phyloP scores from a whole-genome alignment of 139 green algal species.

The Chlamydomonas urium region DNA sequence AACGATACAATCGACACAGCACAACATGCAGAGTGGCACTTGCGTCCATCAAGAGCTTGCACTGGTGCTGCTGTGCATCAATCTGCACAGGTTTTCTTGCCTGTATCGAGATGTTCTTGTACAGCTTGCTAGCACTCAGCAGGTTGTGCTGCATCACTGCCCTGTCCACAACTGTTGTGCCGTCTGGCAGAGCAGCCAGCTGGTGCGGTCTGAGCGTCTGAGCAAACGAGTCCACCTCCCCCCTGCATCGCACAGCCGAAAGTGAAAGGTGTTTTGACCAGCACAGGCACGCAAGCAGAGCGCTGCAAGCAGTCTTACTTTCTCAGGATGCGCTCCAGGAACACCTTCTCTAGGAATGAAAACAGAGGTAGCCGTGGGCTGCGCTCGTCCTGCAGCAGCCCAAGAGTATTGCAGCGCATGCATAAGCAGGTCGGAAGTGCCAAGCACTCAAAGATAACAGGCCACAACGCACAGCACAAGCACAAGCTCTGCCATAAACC shows the following conservation, averaged over 20 bases:
- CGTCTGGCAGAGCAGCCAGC: constrained; percentile 67
- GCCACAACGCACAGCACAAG: too few species aligned
- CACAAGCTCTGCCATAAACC: too few species aligned
- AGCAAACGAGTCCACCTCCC: constrained; percentile 82
- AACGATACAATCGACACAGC: background rate
- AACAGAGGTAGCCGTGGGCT: constrained; percentile 65
- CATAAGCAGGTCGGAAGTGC: background rate
- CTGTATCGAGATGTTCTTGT: constrained; percentile 84
- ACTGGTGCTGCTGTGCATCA: background rate
- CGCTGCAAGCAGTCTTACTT: constrained; percentile 60
- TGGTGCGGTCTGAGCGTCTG: constrained; percentile 80
- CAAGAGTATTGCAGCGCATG: background rate
- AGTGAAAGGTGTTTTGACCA: too few species aligned
- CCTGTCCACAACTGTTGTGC: constrained; percentile 81
- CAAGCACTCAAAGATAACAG: background rate
- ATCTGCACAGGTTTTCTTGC: constrained; percentile 8
- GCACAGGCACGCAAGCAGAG: too few species aligned
- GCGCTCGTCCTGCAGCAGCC: too few species aligned
- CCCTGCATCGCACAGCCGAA: too few species aligned
- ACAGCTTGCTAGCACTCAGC: constrained; percentile 77
- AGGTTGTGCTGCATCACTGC: constrained; percentile 95
- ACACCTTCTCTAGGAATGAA: constrained; percentile 93
- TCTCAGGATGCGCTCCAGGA: constrained; percentile 89
- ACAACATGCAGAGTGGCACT: background rate
- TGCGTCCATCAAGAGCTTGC: background rate